Evolutionary conservation across 2,329 filamentous ascomycete species (phyloP).

Genomic region (Epicoccum nigrum): DNA sequence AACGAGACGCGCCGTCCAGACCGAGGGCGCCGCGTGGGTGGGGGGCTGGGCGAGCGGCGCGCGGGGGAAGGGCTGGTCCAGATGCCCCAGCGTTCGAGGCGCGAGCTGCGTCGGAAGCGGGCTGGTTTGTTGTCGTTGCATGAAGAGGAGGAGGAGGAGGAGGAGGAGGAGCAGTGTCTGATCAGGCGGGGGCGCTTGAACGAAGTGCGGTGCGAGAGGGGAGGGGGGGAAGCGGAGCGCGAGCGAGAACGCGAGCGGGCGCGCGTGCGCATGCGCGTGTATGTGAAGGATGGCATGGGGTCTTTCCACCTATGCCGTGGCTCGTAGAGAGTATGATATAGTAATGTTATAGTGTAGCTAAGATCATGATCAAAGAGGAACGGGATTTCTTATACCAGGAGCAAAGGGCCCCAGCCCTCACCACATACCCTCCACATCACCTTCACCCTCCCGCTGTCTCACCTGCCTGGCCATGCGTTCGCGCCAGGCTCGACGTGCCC

Average conservation of each 20-base stretch:
- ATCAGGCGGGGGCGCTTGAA: slow-evolving; percentile 32
- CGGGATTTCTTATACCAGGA: neutral
- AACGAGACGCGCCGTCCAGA: slow-evolving; percentile 8
- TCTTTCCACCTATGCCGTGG: neutral
- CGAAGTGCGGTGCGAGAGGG: slow-evolving; percentile 31
- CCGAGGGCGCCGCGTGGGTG: neutral
- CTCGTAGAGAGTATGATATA: neutral
- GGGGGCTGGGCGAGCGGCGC: neutral
- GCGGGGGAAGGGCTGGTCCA: slow-evolving; percentile 24
- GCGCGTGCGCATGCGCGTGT: slow-evolving; percentile 27
- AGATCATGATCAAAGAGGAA: neutral
- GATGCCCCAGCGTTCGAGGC: slow-evolving; percentile 40
- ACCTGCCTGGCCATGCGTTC: slow-evolving; percentile 18
- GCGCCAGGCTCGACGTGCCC: neutral
- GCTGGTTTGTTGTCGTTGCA: neutral
- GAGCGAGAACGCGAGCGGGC: slow-evolving; percentile 29
- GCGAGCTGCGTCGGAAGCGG: slow-evolving; percentile 28
- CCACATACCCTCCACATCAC: slow-evolving; percentile 6
- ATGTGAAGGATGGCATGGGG: slow-evolving; percentile 35
- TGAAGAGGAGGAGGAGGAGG: too few species aligned
- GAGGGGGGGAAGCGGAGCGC: slow-evolving; percentile 23
- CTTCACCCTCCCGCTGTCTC: slow-evolving; percentile 8
- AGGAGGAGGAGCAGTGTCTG: slow-evolving; percentile 36
- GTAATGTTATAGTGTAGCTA: neutral
- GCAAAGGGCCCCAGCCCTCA: neutral